Evolutionary conservation across 176 grass and related monocot genomes (phyloP), one percentile per base, ranked within the genome.

Genomic region (Juncus inflexus): DNA sequence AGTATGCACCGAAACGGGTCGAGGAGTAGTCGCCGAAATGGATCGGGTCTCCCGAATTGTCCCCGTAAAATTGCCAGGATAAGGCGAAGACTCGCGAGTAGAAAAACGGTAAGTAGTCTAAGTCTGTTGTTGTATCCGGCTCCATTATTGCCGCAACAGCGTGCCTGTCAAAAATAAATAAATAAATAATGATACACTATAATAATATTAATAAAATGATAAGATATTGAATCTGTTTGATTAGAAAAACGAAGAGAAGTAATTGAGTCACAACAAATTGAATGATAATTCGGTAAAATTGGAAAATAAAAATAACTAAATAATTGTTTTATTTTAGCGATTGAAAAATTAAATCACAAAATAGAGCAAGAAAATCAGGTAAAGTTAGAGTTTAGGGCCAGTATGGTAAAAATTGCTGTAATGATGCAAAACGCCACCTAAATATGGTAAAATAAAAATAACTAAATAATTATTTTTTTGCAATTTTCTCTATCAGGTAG

Each of bases 1-100:
- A 97, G 43, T 92, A 97, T 11, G 85, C 77, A 64, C 94, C 94
- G 42, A 97, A 97, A 37, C 68, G 76, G 6, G 72, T 82, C 57
- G 65, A 61, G 4, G 72, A 52, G 57, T 91, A 92, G 15, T 89
- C 82, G 6, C 94, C 94, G 0, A 79, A 92, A 66, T 97, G 94
- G 65, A 89, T 60, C 10, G 74, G 87, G 43, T 84, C 85, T 45
- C 94, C 94, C 58, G 82, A 51, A 69, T 89, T 97, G 63, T 97
- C 83, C 42, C 94, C 94, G 39, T 92, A 97, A 78, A 97, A 92
- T 56, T 97, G 94, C 94, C 94, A 97, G 12, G 85, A 89, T 12
- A 97, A 69, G 35, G 85, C 66, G 75, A 97, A 97, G 52, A 97
- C 83, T 78, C 94, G 88, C 12, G 94, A 97, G 80, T 97, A 97